These are phyloP conservation scores for Plicaturopsis crispa DNA, from an alignment of 768 basidiomycete genomes.

Conservation along the genomic window DNA sequence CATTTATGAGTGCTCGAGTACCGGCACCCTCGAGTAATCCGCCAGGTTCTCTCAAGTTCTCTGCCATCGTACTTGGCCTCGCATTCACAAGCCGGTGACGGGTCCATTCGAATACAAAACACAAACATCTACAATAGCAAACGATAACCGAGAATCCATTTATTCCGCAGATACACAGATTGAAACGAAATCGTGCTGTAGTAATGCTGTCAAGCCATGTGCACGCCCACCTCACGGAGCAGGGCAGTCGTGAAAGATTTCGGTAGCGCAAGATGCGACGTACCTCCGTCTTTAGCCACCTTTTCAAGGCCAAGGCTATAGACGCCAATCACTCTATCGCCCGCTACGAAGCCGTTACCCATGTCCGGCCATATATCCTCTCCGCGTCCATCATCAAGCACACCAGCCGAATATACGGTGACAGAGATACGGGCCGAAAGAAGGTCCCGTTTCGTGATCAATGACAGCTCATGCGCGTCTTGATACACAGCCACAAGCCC, in stretches of 20 bases:
- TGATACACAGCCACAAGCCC: constrained; percentile 5
- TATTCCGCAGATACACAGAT: no score
- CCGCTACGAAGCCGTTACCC: constrained; percentile 1
- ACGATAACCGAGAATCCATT: no score
- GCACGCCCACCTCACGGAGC: constrained; percentile 7
- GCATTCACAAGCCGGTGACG: no score
- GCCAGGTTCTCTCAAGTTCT: no score
- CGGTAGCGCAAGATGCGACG: constrained; percentile 4
- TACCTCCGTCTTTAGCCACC: constrained; percentile 1
- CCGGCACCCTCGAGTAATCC: no score
- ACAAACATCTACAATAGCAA: no score
- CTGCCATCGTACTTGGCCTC: no score
- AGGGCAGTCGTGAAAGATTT: constrained; percentile 10
- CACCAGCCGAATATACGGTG: background rate
- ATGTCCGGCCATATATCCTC: constrained; percentile 12
- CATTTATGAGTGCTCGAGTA: no score
- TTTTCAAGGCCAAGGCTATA: constrained; percentile 9
- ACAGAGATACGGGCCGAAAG: constrained; percentile 11
- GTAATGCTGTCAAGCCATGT: no score
- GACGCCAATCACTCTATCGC: constrained; percentile 8
- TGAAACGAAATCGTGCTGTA: no score
- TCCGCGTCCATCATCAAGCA: constrained; percentile 1
- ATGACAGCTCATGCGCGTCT: constrained; percentile 6
- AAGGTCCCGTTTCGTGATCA: constrained; percentile 10
- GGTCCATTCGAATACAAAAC: no score